Percentiles rank a stretch among this genome's conserved stretches.
phyloP scores from a whole-genome alignment of 2,329 filamentous ascomycete genomes.

The Pestalotiopsis sp. region DNA sequence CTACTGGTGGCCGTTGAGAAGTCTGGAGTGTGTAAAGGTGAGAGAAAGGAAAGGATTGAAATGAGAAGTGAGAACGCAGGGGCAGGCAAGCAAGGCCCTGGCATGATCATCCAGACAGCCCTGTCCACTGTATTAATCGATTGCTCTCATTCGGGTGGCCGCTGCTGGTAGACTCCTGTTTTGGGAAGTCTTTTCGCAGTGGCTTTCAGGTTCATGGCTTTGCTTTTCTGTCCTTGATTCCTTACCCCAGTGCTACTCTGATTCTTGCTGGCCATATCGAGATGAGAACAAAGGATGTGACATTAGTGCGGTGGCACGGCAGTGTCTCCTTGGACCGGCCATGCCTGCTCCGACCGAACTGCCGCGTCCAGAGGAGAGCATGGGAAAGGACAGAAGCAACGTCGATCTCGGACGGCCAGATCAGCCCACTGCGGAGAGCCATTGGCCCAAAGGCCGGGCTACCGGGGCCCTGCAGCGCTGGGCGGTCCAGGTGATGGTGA shows the following conservation, averaged over 20 bases:
- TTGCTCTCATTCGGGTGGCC: not conserved
- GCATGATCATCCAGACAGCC: not conserved
- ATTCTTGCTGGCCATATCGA: not conserved
- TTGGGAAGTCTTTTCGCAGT: conserved; percentile 11
- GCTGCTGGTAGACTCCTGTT: not conserved
- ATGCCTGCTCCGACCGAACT: conserved; percentile 8
- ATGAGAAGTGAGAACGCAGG: not conserved
- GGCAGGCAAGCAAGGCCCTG: not conserved
- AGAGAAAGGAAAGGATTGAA: not conserved
- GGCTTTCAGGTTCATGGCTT: conserved; percentile 4
- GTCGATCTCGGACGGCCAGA: conserved; percentile 12
- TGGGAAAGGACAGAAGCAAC: conserved; percentile 7
- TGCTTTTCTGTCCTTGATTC: not conserved
- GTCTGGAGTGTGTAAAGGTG: not conserved
- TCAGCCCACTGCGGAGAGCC: not conserved
- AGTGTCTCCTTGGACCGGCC: not conserved
- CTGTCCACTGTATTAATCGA: not conserved
- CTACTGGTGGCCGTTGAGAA: conserved; percentile 7
- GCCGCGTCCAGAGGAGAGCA: not conserved
- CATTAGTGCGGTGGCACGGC: not conserved
- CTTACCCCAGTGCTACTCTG: not conserved
- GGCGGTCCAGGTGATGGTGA: not conserved
- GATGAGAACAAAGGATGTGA: not conserved
- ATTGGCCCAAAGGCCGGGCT: not conserved
- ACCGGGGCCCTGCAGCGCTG: not conserved